These are phyloP conservation scores for Striga hermonthica DNA, from an alignment of 305 asterid genomes.

Conservation along the genomic window DNA sequence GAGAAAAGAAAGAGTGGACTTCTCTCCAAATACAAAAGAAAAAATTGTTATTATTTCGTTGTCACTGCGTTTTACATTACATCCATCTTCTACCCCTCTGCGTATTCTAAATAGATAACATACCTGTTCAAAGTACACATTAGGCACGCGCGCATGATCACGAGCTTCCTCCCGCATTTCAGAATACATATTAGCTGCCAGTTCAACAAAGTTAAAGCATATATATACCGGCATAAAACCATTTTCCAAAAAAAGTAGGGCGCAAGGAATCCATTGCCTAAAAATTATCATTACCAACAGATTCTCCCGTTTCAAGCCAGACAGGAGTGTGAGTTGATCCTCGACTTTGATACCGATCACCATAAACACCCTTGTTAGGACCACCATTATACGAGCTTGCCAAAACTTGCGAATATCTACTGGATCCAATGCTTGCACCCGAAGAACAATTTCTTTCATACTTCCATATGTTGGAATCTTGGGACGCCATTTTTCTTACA, in stretches of 20 bases:
- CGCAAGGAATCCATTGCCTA: slow-evolving; percentile 17
- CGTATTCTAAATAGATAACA: slow-evolving; percentile 9
- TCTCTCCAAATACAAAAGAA: no score
- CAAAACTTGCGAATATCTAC: slow-evolving; percentile 58
- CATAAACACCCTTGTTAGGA: slow-evolving; percentile 49
- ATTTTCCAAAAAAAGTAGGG: slow-evolving; percentile 1
- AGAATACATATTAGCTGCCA: slow-evolving; percentile 79
- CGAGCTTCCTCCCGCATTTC: slow-evolving; percentile 90
- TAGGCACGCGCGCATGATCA: slow-evolving; percentile 79
- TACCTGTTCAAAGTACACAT: slow-evolving; percentile 95
- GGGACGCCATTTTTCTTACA: slow-evolving; percentile 64
- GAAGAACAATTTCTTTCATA: slow-evolving; percentile 57
- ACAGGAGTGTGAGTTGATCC: slow-evolving; percentile 51
- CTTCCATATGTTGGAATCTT: slow-evolving; percentile 77
- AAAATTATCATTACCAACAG: slow-evolving; percentile 57
- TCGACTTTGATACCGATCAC: slow-evolving; percentile 48
- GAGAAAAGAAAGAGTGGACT: no score
- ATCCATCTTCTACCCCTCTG: not conserved
- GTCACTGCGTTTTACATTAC: no score
- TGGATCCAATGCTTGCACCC: slow-evolving; percentile 61
- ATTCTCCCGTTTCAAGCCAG: slow-evolving; percentile 76
- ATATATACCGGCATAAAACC: slow-evolving; percentile 35
- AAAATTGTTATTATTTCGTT: no score
- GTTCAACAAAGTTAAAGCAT: slow-evolving; percentile 52
- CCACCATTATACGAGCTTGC: slow-evolving; percentile 54